Evolutionary conservation across 2,329 filamentous ascomycete species (phyloP), one percentile per base, ranked within the genome.

Genomic region (Macrophomina tecta): DNA sequence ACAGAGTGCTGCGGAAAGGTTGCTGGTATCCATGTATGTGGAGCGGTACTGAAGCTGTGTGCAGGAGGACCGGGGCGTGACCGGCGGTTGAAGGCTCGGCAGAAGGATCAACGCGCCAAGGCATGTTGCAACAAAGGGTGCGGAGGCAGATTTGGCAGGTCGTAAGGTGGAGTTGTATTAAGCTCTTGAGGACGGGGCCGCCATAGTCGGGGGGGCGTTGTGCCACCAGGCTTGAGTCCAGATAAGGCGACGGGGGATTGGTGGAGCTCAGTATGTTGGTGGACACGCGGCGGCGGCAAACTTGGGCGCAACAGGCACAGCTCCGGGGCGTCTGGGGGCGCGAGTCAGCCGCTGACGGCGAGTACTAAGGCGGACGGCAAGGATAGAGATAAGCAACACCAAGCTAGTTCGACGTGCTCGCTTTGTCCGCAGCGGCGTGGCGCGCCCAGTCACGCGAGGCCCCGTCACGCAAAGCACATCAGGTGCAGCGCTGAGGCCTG

Each of bases 321-420:
- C 38, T 38, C 55, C 55, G 55, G 23, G 40, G 38, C 38, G 23
- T 45, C 55, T 60, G 55, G 55, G 36, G n/a, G 58, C 30, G 58
- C 58, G 58, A 62, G 53, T 65, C 62, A 65, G 62, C 62, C 62
- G 62, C 62, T 65, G 62, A 56, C 62, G 51, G 42, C 45, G 48
- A 32, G 28, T 52, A 16, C 62, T 53, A 36, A 40, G 28, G 51
- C 51, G n/a, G 12, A 12, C 30, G 28, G 40, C 63, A 48, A 58
- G 52, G 52, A 36, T 62, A 18, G 42, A 48, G 63, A 65, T 65
- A 65, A 65, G 63, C 63, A 65, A 56, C 46, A 56, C 52, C 53
- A 62, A 61, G 56, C 56, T 32, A 60, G 40, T 34, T 18, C 36
- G 38, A 46, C 55, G 23, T 60, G 55, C 38, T 46, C 53, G 53